Conservation (phyloP, 148 eudicot genomes). For the Arctostaphylos glauca region DNA sequence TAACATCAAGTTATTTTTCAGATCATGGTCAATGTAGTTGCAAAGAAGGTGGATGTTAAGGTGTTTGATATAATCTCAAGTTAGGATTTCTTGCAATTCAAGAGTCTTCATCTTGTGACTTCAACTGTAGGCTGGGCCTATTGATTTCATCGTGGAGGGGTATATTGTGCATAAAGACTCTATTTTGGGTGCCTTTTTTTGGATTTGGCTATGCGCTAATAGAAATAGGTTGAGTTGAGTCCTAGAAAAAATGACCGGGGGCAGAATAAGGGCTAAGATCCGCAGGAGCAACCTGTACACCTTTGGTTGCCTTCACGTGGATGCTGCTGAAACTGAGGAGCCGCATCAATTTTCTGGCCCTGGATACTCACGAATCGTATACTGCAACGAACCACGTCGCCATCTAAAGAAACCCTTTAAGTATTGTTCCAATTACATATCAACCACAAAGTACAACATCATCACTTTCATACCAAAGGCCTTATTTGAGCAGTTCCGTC, state of each 20-base stretch:
- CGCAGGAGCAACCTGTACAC: conserved; percentile 71
- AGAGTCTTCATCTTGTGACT: background rate
- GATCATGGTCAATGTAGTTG: background rate
- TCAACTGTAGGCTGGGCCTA: background rate
- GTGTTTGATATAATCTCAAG: background rate
- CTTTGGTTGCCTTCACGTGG: conserved; percentile 52
- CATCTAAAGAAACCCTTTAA: conserved; percentile 63
- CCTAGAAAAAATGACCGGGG: conserved; percentile 48
- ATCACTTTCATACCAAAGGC: conserved; percentile 83
- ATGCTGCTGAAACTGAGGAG: conserved; percentile 21
- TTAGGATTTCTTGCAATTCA: background rate
- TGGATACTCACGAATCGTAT: conserved; percentile 64
- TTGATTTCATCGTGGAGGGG: conserved; percentile 1
- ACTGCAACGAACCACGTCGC: conserved; percentile 65
- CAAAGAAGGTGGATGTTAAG: background rate
- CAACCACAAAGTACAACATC: conserved; percentile 82
- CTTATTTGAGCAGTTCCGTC: conserved; percentile 87
- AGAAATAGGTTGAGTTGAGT: conserved; percentile 24
- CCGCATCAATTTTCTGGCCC: conserved; percentile 54
- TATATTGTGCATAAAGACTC: background rate
- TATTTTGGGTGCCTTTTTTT: conserved; percentile 3
- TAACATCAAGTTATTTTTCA: background rate
- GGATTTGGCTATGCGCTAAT: conserved; percentile 7
- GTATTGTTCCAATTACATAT: conserved; percentile 69
- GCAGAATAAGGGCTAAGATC: conserved; percentile 67